phyloP scores from a whole-genome alignment of 768 basidiomycete species.

The Panaeolus cyanescens region DNA sequence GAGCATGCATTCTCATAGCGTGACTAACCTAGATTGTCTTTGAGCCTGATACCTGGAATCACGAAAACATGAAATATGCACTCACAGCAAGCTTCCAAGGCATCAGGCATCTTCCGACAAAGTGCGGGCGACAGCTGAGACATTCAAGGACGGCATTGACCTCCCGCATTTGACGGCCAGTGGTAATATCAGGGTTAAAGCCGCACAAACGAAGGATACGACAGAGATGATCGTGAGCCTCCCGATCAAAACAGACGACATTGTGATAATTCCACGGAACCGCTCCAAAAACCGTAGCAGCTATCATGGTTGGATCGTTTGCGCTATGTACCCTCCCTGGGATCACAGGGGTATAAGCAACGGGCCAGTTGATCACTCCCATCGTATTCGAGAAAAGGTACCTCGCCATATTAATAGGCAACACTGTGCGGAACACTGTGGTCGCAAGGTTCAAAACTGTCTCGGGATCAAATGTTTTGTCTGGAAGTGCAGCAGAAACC shows the following conservation, averaged over 20 bases:
- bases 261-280: neutral
- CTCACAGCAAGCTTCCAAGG: neutral
- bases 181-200: neutral
- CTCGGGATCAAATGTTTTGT: neutral
- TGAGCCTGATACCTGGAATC: no score
- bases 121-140: neutral
- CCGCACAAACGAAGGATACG: neutral
- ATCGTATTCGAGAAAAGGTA: no score
- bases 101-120: neutral
- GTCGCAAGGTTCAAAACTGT: neutral
- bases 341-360: no score
- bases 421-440: neutral
- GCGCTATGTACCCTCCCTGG: no score
- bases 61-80: no score
- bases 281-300: neutral
- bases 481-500: neutral
- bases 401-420: no score
- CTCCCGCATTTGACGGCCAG: neutral
- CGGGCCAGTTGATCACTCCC: no score
- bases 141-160: neutral
- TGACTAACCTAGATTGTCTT: no score
- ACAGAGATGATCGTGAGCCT: neutral
- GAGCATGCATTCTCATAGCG: no score
- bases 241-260: neutral
- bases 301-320: neutral